Conservation (phyloP, 148 eudicot genomes). For the Cornus florida region DNA sequence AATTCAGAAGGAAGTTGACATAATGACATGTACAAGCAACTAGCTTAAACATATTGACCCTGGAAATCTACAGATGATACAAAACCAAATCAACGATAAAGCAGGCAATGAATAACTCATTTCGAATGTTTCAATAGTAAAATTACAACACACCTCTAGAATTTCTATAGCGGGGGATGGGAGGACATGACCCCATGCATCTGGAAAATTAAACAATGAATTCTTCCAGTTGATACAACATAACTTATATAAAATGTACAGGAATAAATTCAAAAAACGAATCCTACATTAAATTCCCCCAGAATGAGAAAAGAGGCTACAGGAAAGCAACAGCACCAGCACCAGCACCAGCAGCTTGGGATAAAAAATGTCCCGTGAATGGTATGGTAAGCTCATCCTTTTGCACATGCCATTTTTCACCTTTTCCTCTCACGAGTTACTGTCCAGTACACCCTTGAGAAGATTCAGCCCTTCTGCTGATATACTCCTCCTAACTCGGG, state of each 20-base stretch:
- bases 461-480: conserved; percentile 77
- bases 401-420: neutral
- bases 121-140: too few species aligned
- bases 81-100: neutral
- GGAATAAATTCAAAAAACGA: neutral
- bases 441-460: conserved; percentile 66
- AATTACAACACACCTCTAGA: neutral
- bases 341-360: neutral
- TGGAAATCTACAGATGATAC: neutral
- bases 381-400: neutral
- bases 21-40: neutral
- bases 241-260: neutral
- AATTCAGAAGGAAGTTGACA: neutral
- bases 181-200: neutral
- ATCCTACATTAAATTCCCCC: neutral
- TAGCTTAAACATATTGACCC: neutral
- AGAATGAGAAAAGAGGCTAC: too few species aligned
- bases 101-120: neutral
- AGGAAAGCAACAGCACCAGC: neutral
- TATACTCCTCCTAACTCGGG: conserved; percentile 57
- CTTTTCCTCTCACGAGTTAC: conserved; percentile 33
- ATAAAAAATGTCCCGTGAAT: neutral
- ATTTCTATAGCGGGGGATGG: neutral
- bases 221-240: conserved; percentile 8
- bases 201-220: neutral